These are phyloP conservation scores for Boletus rufocinnamomeus DNA, from an alignment of 768 basidiomycete species.

Conservation along the genomic window DNA sequence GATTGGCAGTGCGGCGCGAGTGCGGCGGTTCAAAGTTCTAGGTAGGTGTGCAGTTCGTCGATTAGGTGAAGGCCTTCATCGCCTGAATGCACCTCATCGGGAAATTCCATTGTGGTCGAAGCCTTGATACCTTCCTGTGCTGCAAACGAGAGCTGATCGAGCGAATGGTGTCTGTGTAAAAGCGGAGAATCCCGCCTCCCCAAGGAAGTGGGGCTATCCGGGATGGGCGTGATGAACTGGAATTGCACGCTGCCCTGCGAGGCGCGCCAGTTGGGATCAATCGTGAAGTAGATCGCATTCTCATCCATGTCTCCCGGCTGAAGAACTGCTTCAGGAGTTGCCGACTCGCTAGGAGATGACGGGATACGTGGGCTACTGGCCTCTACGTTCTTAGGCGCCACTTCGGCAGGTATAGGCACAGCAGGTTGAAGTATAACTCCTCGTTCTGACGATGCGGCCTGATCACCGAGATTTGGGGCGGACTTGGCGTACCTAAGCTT, in stretches of 20 bases:
- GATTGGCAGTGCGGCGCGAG: conserved; percentile 1
- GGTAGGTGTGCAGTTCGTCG: conserved; percentile 28
- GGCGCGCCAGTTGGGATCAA: conserved; percentile 25
- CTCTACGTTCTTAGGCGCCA: background rate
- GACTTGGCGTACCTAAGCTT: conserved; percentile 27
- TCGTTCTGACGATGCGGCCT: background rate
- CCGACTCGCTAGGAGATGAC: background rate
- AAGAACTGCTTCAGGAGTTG: background rate
- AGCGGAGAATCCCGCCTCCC: conserved; percentile 28
- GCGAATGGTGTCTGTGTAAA: conserved; percentile 24
- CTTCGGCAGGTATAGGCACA: background rate
- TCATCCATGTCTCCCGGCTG: conserved; percentile 18
- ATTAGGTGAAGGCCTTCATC: conserved; percentile 14
- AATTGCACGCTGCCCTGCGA: conserved; percentile 27
- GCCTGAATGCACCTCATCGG: background rate
- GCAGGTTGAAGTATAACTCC: background rate
- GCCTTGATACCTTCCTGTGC: background rate
- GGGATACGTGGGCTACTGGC: background rate
- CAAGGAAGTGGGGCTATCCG: conserved; percentile 7
- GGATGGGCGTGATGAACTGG: conserved; percentile 29
- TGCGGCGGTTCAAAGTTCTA: conserved; percentile 16
- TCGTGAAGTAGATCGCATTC: conserved; percentile 32
- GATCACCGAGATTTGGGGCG: conserved; percentile 23
- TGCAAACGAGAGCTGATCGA: conserved; percentile 17
- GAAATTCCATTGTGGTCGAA: background rate